Base-by-base conservation (phyloP, 176 grass and related monocot genomes). In the Aechmea fasciata region DNA sequence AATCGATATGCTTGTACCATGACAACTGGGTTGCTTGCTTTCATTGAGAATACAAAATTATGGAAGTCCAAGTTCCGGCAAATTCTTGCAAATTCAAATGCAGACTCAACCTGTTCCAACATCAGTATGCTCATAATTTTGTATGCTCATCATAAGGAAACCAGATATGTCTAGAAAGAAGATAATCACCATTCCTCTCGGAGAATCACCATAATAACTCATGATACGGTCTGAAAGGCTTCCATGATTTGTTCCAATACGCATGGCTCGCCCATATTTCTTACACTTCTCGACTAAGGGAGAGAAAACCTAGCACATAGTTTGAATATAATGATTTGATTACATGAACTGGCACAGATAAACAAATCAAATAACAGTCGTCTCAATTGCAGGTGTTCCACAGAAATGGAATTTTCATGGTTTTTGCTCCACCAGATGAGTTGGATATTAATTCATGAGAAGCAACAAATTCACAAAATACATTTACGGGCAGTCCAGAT, bases 21-120 rank as follows among this genome's bases (percentile, higher is more conserved):
- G 63, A 99, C 52, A 66, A 99, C 94, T 64, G 94, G 94, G 69
- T 99, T 99, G 73, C 89, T 93, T 57, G 94, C 94, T 83, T 99
- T 99, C 94, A 99, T 99, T 24, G 94, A 99, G 88, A 99, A 99
- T 64, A 99, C 94, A 71, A 99, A 93, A 63, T 99, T 99, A 70
- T 93, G 94, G 78, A 84, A 99, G 67, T 99, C 90, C 71, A 93
- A 72, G 67, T 86, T 99, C 63, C 90, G 79, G 61, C 94, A 99
- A 57, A 99, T 99, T 75, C 90, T 84, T 68, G 94, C 89, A 84
- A 99, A 99, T 79, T 99, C 94, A 73, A 99, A 85, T 74, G 94
- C 94, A 80, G 94, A 99, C 73, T 99, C 94, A 63, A 99, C 94
- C 94, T 99, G 87, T 64, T 50, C 18, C 20, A 63, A 11, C 29